These are phyloP conservation scores for Elymus sibiricus DNA, from an alignment of 176 grass and related monocot genomes.

Conservation along the genomic window DNA sequence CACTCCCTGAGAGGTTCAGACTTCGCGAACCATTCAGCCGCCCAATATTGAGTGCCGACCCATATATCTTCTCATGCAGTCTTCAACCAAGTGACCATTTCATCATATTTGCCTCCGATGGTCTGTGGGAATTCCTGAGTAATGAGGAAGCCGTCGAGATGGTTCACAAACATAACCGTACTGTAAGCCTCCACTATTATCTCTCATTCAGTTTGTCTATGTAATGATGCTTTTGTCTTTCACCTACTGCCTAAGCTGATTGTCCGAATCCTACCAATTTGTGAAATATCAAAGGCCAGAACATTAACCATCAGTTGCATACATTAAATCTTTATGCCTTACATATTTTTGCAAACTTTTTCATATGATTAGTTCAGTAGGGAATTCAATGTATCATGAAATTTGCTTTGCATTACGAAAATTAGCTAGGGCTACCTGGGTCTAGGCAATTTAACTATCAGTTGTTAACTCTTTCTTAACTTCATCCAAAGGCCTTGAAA, in stretches of 20 bases:
- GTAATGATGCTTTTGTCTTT: background rate
- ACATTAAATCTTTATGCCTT: background rate
- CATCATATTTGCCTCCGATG: no score
- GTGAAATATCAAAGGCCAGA: background rate
- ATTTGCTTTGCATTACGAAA: no score
- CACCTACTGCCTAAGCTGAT: background rate
- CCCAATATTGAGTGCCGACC: no score
- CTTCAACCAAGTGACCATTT: no score
- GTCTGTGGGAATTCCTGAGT: no score
- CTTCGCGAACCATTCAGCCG: no score
- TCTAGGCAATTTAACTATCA: background rate
- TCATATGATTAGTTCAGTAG: background rate
- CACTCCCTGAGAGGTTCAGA: constrained; percentile 68
- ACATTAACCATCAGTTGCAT: background rate
- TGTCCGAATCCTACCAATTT: background rate
- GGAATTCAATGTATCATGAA: background rate
- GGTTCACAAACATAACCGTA: no score
- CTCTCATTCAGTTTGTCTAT: background rate
- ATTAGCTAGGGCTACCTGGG: no score
- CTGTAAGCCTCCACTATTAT: background rate
- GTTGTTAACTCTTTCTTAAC: background rate
- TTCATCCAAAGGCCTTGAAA: background rate
- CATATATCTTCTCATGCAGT: no score
- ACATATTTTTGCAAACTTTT: background rate
- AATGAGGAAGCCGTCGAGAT: no score